phyloP scores from a whole-genome alignment of 495 filamentous ascomycete genomes.

The Neurospora sp. region DNA sequence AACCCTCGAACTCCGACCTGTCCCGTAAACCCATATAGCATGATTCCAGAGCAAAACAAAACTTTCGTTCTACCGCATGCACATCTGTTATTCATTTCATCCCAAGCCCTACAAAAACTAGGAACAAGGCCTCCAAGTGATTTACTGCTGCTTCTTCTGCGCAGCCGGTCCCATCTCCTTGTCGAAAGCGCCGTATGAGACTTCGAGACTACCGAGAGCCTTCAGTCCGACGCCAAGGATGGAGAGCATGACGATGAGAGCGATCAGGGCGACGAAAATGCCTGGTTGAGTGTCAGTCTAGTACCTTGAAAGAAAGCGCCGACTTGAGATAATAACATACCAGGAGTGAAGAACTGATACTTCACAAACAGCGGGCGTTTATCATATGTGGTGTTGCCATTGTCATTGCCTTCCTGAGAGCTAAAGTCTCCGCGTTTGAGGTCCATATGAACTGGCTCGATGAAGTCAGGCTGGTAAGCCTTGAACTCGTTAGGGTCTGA shows the following conservation, averaged over 20 bases:
- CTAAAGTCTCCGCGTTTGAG: slow-evolving; percentile 31
- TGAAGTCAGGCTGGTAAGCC: slow-evolving; percentile 39
- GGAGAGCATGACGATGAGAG: slow-evolving; percentile 50
- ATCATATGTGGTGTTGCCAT: slow-evolving; percentile 17
- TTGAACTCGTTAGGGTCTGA: slow-evolving; percentile 28
- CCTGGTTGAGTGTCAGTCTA: slow-evolving; percentile 7
- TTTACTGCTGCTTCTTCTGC: slow-evolving; percentile 72
- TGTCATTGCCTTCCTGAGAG: slow-evolving; percentile 7
- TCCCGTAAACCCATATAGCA: neutral
- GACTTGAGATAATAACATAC: slow-evolving; percentile 8
- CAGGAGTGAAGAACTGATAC: slow-evolving; percentile 83
- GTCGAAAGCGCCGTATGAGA: slow-evolving; percentile 89
- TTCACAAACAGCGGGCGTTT: slow-evolving; percentile 67
- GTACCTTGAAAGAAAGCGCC: neutral
- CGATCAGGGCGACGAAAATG: slow-evolving; percentile 72
- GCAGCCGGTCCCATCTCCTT: slow-evolving; percentile 84
- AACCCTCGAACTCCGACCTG: neutral
- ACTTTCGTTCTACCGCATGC: neutral
- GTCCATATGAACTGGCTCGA: slow-evolving; percentile 34
- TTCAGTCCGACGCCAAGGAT: slow-evolving; percentile 70
- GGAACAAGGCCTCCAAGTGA: neutral
- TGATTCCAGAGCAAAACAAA: neutral
- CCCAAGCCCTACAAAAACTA: neutral
- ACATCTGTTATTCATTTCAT: neutral
- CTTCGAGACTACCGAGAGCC: slow-evolving; percentile 69